Evolutionary conservation across 495 filamentous ascomycete species (phyloP), one percentile per base, ranked within the genome.

Genomic region (Aspergillus cristatus): DNA sequence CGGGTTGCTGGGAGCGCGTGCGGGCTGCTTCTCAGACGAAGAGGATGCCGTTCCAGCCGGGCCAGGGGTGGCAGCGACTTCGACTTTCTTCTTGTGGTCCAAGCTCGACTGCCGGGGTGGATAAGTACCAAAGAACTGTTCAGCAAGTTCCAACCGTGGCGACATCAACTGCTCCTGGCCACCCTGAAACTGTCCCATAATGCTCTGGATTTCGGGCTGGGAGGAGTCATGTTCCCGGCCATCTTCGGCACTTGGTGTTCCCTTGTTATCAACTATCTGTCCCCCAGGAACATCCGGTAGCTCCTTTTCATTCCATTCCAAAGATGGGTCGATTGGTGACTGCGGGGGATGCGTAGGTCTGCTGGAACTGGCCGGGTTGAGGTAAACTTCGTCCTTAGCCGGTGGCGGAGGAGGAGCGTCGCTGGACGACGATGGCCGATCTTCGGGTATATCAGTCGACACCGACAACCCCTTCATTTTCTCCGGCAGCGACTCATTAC

Each of bases 141-240:
- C 80, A 26, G 80, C 79, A 30, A 82, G 67, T 56, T 83, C 84
- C 16, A 90, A 57, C 11, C 79, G 72, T 12, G 88, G 84, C 34
- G 86, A 86, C 80, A 87, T 84, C 43, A 88, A 83, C 57, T 86
- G 82, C 7, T 86, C 75, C 38, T 77, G 72, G 18, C 68, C 78
- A 8, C 72, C 78, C 8, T 76, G 81, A 38, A 86, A 86, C 50
- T 79, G 72, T 29, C 88, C 88, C 81, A 98, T 95, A 44, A 98
- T 96, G 51, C 72, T 94, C 59, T 96, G 86, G 34, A 98, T 96
- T 54, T 96, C 91, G 1, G 81, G 78, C 37, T 78, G 78, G 3
- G 86, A 86, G 18, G 73, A 75, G n/a, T 72, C 75, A 24, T 24
- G 20, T 35, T 82, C 77, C 22, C 69, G 68, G 36, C 75, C 67